phyloP scores from a whole-genome alignment of 495 filamentous ascomycete genomes.

The Hyaloscypha bicolor region DNA sequence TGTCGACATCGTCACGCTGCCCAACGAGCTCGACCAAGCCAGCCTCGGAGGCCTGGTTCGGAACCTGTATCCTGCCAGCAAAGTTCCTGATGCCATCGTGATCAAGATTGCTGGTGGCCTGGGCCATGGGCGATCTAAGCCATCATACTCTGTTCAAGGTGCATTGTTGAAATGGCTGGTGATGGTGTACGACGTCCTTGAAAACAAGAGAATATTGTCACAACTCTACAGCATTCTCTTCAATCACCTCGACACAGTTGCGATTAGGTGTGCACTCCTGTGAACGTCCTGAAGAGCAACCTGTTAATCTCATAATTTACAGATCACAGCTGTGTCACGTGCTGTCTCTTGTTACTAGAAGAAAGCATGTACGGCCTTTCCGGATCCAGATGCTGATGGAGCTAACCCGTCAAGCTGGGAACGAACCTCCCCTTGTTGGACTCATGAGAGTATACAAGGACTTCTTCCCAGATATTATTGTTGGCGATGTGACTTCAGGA shows the following conservation, averaged over 20 bases:
- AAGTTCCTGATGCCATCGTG: conserved; percentile 61
- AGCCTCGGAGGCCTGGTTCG: conserved; percentile 67
- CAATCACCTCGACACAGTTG: conserved; percentile 81
- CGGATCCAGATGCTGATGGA: conserved; percentile 75
- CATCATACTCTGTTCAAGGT: conserved; percentile 67
- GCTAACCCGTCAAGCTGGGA: conserved; percentile 61
- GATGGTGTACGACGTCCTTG: conserved; percentile 73
- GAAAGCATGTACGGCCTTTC: conserved; percentile 87
- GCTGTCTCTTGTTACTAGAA: conserved; percentile 78
- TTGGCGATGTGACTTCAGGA: conserved; percentile 62
- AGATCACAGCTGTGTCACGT: conserved; percentile 71
- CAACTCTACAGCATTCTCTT: conserved; percentile 80
- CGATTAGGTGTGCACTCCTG: conserved; percentile 53
- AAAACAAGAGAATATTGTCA: conserved; percentile 64
- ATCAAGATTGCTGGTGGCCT: conserved; percentile 72
- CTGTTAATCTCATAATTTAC: neutral
- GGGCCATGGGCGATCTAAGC: conserved; percentile 78
- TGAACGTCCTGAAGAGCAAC: neutral
- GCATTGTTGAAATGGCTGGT: conserved; percentile 79
- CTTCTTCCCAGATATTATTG: conserved; percentile 86
- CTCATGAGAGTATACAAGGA: conserved; percentile 85
- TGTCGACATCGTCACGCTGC: conserved; percentile 65
- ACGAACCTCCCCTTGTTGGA: conserved; percentile 75
- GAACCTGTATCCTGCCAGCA: conserved; percentile 71
- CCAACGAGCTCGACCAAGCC: conserved; percentile 74